Percentiles rank a stretch among this genome's conserved stretches.
These are phyloP conservation scores for Mycena belliarum DNA, from an alignment of 768 basidiomycete species.

Conservation along the genomic window DNA sequence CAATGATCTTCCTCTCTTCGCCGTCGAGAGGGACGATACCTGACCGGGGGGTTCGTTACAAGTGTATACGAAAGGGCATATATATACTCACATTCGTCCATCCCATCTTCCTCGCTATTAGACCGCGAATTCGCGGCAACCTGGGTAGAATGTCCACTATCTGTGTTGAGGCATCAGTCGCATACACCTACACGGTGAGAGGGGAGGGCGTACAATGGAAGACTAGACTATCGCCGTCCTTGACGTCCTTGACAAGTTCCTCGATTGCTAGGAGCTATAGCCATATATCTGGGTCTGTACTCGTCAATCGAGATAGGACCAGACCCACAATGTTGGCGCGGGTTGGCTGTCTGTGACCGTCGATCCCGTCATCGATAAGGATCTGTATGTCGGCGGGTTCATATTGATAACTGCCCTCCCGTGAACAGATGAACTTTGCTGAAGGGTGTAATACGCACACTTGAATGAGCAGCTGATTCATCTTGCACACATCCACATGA, in stretches of 20 bases:
- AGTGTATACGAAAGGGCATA: background rate
- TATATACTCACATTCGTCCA: constrained; percentile 4
- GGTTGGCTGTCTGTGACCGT: constrained; percentile 1
- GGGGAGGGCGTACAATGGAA: constrained; percentile 24
- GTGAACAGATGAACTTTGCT: background rate
- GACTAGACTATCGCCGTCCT: background rate
- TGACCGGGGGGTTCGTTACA: background rate
- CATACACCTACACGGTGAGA: background rate
- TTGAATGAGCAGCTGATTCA: background rate
- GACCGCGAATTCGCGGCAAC: background rate
- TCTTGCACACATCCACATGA: background rate
- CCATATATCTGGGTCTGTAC: background rate
- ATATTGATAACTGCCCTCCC: background rate
- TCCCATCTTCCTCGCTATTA: constrained; percentile 13
- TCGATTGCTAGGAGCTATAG: constrained; percentile 1
- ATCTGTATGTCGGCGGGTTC: background rate
- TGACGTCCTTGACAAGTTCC: background rate
- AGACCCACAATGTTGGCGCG: constrained; percentile 2
- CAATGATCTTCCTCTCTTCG: background rate
- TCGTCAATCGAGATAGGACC: background rate
- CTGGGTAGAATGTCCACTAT: constrained; percentile 12
- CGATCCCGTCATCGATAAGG: constrained; percentile 3
- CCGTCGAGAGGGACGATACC: constrained; percentile 9
- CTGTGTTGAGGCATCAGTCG: background rate
- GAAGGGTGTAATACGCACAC: background rate